A percentile compares a stretch with the other conserved stretches of the same genome.
phyloP scores from a whole-genome alignment of 2,329 filamentous ascomycete species.

The Corynespora cassiicola region DNA sequence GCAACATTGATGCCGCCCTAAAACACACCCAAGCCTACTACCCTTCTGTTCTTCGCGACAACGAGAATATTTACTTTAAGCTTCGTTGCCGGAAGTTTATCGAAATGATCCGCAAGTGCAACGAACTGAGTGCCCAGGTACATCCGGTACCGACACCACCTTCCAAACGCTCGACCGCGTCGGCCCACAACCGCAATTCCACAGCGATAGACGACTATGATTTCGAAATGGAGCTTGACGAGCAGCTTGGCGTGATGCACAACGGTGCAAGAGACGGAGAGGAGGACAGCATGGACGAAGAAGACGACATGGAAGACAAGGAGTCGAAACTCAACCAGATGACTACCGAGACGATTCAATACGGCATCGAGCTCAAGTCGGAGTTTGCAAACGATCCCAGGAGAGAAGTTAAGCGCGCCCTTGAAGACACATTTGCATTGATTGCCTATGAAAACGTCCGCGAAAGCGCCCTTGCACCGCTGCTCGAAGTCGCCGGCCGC shows the following conservation, averaged over 20 bases:
- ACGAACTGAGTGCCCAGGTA: slow-evolving; percentile 49
- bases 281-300: slow-evolving; percentile 46
- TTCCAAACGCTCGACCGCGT: slow-evolving; percentile 34
- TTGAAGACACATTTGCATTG: slow-evolving; percentile 86
- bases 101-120: slow-evolving; percentile 70
- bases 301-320: slow-evolving; percentile 39
- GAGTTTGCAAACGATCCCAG: slow-evolving; percentile 78
- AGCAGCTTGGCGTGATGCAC: slow-evolving; percentile 52
- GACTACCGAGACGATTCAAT: slow-evolving; percentile 74
- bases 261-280: slow-evolving; percentile 35
- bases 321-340: slow-evolving; percentile 52
- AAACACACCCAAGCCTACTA: slow-evolving; percentile 81
- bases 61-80: slow-evolving; percentile 86
- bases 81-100: slow-evolving; percentile 91
- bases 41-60: slow-evolving; percentile 77
- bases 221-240: slow-evolving; percentile 65
- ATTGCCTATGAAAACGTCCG: slow-evolving; percentile 86
- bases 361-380: slow-evolving; percentile 77
- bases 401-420: slow-evolving; percentile 72
- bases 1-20: slow-evolving; percentile 90
- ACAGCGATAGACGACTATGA: slow-evolving; percentile 57
- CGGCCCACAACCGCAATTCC: slow-evolving; percentile 41
- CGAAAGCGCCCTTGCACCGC: slow-evolving; percentile 75
- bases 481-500: slow-evolving; percentile 78
- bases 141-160: slow-evolving; percentile 30